These are phyloP conservation scores for Aspergillus latus DNA, from an alignment of 2,329 filamentous ascomycete species.

Conservation along the genomic window DNA sequence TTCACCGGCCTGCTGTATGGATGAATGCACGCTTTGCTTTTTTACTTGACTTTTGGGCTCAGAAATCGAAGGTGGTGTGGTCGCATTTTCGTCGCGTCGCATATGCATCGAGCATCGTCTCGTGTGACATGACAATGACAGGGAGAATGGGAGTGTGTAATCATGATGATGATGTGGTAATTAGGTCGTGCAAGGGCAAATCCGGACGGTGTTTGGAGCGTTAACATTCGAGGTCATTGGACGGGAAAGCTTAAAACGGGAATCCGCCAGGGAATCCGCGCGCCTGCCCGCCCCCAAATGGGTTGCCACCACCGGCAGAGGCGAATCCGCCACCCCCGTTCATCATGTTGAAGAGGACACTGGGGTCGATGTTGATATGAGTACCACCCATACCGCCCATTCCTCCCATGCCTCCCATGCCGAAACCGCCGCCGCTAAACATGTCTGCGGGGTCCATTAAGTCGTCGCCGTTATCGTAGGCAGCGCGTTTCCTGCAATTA, in stretches of 20 bases:
- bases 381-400: conserved; percentile 55
- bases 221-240: neutral
- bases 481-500: conserved; percentile 69
- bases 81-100: neutral
- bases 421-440: conserved; percentile 65
- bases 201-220: neutral
- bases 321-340: conserved; percentile 58
- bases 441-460: conserved; percentile 84
- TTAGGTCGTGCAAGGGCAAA: neutral
- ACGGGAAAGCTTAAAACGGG: conserved; percentile 50
- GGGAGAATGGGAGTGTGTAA: neutral
- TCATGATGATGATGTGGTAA: neutral
- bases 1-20: neutral
- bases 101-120: neutral
- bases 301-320: conserved; percentile 47
- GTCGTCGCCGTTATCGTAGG: conserved; percentile 91
- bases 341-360: conserved; percentile 84
- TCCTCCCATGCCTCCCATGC: conserved; percentile 51
- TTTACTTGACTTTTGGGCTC: neutral
- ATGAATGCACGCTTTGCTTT: conserved; percentile 1
- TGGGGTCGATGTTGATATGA: conserved; percentile 64
- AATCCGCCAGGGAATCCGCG: conserved; percentile 56
- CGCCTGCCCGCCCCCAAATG: conserved; percentile 36
- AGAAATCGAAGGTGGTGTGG: neutral
- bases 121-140: neutral